Evolutionary conservation across 331 rosid species (phyloP), one percentile per base, ranked within the genome.

Genomic region (Cydonia oblonga): DNA sequence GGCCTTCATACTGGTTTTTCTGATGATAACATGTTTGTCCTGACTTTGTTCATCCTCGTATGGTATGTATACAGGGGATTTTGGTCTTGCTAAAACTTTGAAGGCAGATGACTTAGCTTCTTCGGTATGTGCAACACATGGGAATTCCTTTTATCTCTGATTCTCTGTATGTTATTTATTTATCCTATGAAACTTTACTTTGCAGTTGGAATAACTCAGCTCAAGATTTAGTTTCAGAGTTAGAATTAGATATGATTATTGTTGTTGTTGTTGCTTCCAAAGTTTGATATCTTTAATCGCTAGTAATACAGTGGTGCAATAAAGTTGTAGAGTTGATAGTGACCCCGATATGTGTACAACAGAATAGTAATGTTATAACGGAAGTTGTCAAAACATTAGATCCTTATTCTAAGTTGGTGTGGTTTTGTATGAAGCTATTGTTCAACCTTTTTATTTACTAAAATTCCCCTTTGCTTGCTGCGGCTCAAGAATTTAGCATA

Each of bases 51-150:
- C 70, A 73, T 78, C 75, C 33, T 72, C 72, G 66, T 68, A 58
- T 75, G 76, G 38, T 70, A 42, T 75, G 57, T 68, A 38, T 81
- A 10, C 53, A 95, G 99, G 99, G 69, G 97, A 95, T 75, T 95
- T 95, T 75, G 99, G 99, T 74, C 96, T 95, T 30, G 99, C 99
- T 54, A 95, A 95, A 85, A 95, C 99, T 57, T 83, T 95, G 74
- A 95, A 91, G 83, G 96, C 93, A 30, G 97, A 95, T 72, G 99
- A 95, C 80, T 85, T 95, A 88, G 96, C 99, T 75, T 95, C 99
- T 73, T 95, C 99, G 76, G 99, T 95, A 91, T 62, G 96, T 77
- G 71, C 74, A 71, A 61, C 57, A 64, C 51, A 23, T 12, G 20
- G 67, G 81, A 78, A 16, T 58, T 68, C 11, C 68, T 51, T 61